A percentile compares a stretch with the other conserved stretches of the same genome.
phyloP scores from a whole-genome alignment of 2,329 filamentous ascomycete genomes.

The Fusarium tricinctum region DNA sequence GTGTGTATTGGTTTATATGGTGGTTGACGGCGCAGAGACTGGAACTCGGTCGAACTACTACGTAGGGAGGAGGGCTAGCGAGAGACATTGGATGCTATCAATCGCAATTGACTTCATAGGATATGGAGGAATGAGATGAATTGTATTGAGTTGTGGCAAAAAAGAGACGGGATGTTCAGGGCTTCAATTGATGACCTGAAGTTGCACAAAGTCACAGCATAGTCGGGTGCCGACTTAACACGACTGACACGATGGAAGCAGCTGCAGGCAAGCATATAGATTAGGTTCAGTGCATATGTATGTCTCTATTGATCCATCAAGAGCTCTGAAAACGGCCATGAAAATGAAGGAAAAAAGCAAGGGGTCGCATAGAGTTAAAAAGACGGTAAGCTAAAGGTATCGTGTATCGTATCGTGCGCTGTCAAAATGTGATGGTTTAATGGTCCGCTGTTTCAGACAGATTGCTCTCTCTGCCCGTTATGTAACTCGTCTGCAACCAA shows the following conservation, averaged over 20 bases:
- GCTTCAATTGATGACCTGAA: neutral
- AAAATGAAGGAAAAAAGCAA: slow-evolving; percentile 11
- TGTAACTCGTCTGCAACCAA: neutral
- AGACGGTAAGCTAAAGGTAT: slow-evolving; percentile 25
- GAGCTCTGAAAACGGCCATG: neutral
- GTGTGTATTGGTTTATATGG: neutral
- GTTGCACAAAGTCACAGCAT: slow-evolving; percentile 10
- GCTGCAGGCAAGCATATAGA: slow-evolving; percentile 35
- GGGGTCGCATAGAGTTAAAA: slow-evolving; percentile 16
- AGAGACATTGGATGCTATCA: slow-evolving; percentile 23
- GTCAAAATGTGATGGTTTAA: slow-evolving; percentile 14
- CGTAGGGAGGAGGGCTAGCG: slow-evolving; percentile 12
- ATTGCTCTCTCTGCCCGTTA: slow-evolving; percentile 11
- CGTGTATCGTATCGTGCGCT: slow-evolving; percentile 5
- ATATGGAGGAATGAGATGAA: slow-evolving; percentile 29
- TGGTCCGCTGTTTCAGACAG: slow-evolving; percentile 48
- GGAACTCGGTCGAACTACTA: slow-evolving; percentile 9
- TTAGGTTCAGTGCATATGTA: slow-evolving; percentile 34
- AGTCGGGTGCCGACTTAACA: slow-evolving; percentile 25
- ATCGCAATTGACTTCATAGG: neutral
- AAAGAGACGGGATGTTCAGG: slow-evolving; percentile 6
- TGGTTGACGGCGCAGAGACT: slow-evolving; percentile 12
- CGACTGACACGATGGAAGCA: slow-evolving; percentile 34
- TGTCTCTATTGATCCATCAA: slow-evolving; percentile 13
- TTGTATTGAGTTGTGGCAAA: slow-evolving; percentile 31